Evolutionary conservation across 768 basidiomycete species (phyloP).

Genomic region (Coprinopsis strossmayeri): DNA sequence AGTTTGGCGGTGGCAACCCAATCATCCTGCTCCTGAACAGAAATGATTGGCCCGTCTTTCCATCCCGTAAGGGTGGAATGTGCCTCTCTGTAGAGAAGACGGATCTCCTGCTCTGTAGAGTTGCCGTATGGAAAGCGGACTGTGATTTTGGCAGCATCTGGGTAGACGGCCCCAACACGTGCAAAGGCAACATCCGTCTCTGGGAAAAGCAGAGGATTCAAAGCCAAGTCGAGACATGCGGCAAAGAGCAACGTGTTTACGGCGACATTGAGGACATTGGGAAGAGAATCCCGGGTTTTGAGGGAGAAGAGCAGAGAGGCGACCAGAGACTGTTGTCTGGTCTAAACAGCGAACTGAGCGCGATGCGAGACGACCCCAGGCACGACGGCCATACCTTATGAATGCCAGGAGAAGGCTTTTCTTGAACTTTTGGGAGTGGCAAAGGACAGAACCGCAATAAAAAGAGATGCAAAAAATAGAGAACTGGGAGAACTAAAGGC

Average conservation of each 20-base stretch:
- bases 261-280: conserved; percentile 23
- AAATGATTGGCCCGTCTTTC: conserved; percentile 48
- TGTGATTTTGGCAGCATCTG: conserved; percentile 54
- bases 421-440: not conserved
- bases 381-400: not conserved
- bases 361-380: not conserved
- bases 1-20: conserved; percentile 54
- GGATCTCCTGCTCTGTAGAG: conserved; percentile 24
- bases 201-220: conserved; percentile 49
- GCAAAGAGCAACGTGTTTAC: conserved; percentile 28
- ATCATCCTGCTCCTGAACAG: conserved; percentile 38
- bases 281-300: conserved; percentile 24
- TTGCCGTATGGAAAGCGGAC: conserved; percentile 48
- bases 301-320: conserved; percentile 26
- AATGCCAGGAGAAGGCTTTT: not conserved
- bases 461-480: conserved; percentile 23
- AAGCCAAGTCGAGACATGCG: conserved; percentile 42
- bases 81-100: conserved; percentile 41
- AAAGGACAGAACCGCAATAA: conserved; percentile 13
- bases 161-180: conserved; percentile 65
- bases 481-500: conserved; percentile 23
- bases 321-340: conserved; percentile 9
- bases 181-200: conserved; percentile 54
- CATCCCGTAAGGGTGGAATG: conserved; percentile 28
- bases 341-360: not conserved